A percentile compares a stretch with the other conserved stretches of the same genome.
phyloP scores from a whole-genome alignment of 2,329 filamentous ascomycete genomes.

The Alternaria tenuissima region DNA sequence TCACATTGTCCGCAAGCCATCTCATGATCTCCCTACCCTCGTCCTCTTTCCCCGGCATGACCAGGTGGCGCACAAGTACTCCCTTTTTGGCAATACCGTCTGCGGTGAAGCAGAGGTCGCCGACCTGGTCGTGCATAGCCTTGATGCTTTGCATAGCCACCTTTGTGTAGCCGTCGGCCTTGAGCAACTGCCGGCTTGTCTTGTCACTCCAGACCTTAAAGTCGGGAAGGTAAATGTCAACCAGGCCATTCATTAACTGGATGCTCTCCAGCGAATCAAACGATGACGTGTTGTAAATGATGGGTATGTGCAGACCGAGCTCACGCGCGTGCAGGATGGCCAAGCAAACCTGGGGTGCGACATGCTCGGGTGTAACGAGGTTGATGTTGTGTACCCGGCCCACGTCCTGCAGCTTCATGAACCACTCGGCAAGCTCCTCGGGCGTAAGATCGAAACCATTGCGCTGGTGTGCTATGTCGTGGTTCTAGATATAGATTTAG shows the following conservation, averaged over 20 bases:
- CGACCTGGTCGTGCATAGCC: constrained; percentile 82
- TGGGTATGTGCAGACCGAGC: constrained; percentile 73
- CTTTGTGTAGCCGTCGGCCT: constrained; percentile 77
- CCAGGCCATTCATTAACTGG: constrained; percentile 75
- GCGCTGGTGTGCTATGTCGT: constrained; percentile 83
- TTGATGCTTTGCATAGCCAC: constrained; percentile 79
- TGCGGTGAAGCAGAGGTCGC: constrained; percentile 80
- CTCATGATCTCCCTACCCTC: constrained; percentile 78
- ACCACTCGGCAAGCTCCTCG: constrained; percentile 82
- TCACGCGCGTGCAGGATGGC: constrained; percentile 77
- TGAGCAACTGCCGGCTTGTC: constrained; percentile 75
- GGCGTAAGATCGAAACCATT: constrained; percentile 82
- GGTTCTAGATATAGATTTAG: constrained; percentile 58
- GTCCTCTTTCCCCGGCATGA: constrained; percentile 82
- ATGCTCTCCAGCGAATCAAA: constrained; percentile 80
- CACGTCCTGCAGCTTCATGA: constrained; percentile 79
- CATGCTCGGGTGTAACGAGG: constrained; percentile 84
- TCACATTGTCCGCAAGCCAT: constrained; percentile 77
- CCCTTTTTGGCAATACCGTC: constrained; percentile 84
- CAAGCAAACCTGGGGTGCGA: constrained; percentile 82
- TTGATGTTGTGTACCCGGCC: constrained; percentile 92
- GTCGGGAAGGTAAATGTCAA: constrained; percentile 88
- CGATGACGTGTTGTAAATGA: constrained; percentile 85
- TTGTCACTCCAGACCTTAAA: constrained; percentile 80
- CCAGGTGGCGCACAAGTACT: constrained; percentile 78